Conservation (phyloP, 768 basidiomycete genomes). For the Leccinum ochraceum region DNA sequence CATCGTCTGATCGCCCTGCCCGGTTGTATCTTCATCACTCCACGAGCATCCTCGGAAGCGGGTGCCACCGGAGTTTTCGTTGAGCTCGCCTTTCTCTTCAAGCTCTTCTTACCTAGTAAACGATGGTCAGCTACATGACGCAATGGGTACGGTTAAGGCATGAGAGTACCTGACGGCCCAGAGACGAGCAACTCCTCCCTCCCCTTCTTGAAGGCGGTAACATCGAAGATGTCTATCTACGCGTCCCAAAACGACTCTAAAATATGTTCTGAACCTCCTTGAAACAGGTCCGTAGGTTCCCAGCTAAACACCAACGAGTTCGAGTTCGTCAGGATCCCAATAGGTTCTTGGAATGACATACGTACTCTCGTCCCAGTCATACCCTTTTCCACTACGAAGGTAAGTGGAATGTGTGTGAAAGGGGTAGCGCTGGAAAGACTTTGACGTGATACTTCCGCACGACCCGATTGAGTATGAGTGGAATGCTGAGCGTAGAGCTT, state of each 20-base stretch:
- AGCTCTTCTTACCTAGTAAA: slow-evolving; percentile 20
- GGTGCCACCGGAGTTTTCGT: slow-evolving; percentile 10
- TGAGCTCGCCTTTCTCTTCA: slow-evolving; percentile 21
- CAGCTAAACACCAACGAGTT: slow-evolving; percentile 43
- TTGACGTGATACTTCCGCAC: slow-evolving; percentile 58
- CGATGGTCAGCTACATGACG: slow-evolving; percentile 3
- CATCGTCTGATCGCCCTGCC: slow-evolving; percentile 9
- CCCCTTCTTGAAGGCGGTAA: slow-evolving; percentile 52
- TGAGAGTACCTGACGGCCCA: slow-evolving; percentile 58
- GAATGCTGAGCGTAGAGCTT: slow-evolving; percentile 13
- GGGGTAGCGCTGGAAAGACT: slow-evolving; percentile 38
- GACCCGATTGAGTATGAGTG: slow-evolving; percentile 16
- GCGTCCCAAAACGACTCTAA: slow-evolving; percentile 41
- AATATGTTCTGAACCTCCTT: slow-evolving; percentile 54
- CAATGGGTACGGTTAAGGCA: neutral
- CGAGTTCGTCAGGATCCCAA: slow-evolving; percentile 5
- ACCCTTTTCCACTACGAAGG: slow-evolving; percentile 60
- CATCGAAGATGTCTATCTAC: slow-evolving; percentile 44
- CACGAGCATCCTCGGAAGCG: slow-evolving; percentile 9
- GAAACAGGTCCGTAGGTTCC: slow-evolving; percentile 66
- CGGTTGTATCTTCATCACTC: slow-evolving; percentile 19
- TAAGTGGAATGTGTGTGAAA: slow-evolving; percentile 4
- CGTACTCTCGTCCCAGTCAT: slow-evolving; percentile 56
- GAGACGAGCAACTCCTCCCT: slow-evolving; percentile 48
- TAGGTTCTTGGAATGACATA: slow-evolving; percentile 34